Base-by-base conservation (phyloP, 1,284 basidiomycete genomes). In the Naganishia liquefaciens region DNA sequence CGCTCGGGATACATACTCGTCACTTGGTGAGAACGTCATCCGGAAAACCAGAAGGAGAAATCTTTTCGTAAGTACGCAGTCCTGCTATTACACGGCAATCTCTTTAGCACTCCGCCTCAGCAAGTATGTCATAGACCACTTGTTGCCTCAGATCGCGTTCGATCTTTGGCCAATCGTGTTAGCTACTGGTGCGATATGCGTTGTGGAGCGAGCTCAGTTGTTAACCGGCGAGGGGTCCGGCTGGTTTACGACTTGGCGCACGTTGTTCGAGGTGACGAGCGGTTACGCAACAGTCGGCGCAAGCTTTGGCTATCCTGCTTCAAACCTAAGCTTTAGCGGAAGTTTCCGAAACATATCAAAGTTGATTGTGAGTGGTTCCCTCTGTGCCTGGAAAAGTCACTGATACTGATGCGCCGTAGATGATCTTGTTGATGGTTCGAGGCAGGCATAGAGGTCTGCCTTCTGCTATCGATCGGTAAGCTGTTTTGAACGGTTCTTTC, bases 401-500 rank as follows among this genome's bases (percentile, higher is more conserved):
- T 23, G 9, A 33, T 17, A 30, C 6, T 42, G 21, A 28, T 19
- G 9, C 13, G 13, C 10, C 15, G 11, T 46, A 75, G 72, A 68
- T 78, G 58, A 75, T 76, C 25, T 25, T 74, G 3, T 69, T 77
- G 33, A 76, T 78, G 72, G 66, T 78, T 2, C 69, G 76, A 68
- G 77, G 76, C 11, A 66, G 76, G 30, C 76, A 77, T 66, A 68
- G 76, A 33, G 76, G 76, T 42, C 64, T 77, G 19, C 76, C 76
- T 5, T 73, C 75, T 1, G 76, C 76, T 10, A 74, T 74, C 43
- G 73, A 74, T 63, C 68, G 73, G 68, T 71, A 47, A 37, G 70
- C 64, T 21, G 3, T 21, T 15, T 5, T 23, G 4, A 19, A 25
- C 6, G 6, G 25, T 28, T 9, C 42, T 39, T 19, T 2, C n/a